A percentile compares a stretch with the other conserved stretches of the same genome.
phyloP scores from a whole-genome alignment of 805 yeast genomes.

The Suhomyces pyralidae region DNA sequence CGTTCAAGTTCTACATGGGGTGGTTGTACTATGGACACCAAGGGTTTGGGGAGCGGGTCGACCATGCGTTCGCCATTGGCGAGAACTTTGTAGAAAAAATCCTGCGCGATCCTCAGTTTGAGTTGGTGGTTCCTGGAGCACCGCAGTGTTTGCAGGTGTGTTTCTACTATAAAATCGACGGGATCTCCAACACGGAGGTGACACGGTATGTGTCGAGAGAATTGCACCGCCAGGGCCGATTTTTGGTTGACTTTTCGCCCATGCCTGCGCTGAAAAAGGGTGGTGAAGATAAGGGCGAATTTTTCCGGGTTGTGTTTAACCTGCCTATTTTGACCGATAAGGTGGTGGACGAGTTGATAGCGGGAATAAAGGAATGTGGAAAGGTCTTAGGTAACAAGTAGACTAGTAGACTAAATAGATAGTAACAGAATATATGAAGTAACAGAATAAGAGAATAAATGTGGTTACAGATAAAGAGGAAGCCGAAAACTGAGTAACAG shows the following conservation, averaged over 20 bases:
- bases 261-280: conserved; percentile 37
- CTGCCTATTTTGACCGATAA: conserved; percentile 52
- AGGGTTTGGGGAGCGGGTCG: conserved; percentile 65
- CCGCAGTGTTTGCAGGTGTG: conserved; percentile 85
- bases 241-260: conserved; percentile 77
- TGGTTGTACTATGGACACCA: conserved; percentile 76
- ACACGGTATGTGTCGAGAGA: conserved; percentile 63
- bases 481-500: no score
- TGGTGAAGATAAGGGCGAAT: conserved; percentile 60
- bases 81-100: conserved; percentile 56
- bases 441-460: no score
- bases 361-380: conserved; percentile 19
- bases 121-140: conserved; percentile 38
- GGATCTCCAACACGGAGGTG: conserved; percentile 38
- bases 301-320: conserved; percentile 80
- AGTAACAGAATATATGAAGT: neutral
- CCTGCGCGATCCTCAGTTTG: conserved; percentile 41
- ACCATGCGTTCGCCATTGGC: conserved; percentile 68
- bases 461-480: no score
- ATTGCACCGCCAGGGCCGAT: conserved; percentile 61
- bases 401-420: neutral
- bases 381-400: neutral
- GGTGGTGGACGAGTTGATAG: conserved; percentile 36
- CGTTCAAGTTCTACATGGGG: conserved; percentile 71
- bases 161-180: conserved; percentile 60